These are phyloP conservation scores for Leptodontidium sp. DNA, from an alignment of 2,329 filamentous ascomycete species.

Conservation along the genomic window DNA sequence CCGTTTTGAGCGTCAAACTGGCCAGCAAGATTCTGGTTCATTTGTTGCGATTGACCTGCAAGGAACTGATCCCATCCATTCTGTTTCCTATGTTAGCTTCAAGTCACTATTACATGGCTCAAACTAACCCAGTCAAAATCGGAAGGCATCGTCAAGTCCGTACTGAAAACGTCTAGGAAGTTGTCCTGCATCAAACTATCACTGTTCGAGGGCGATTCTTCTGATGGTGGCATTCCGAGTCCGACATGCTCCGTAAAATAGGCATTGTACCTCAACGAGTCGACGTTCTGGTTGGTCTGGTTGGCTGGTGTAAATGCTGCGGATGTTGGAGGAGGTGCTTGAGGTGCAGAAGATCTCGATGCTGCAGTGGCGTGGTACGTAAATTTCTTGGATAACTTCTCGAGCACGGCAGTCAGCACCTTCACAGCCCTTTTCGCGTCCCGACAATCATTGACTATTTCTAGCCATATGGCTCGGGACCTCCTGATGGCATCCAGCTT, in stretches of 20 bases:
- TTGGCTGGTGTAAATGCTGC: constrained; percentile 8
- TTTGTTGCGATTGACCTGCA: constrained; percentile 12
- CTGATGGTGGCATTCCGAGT: constrained; percentile 1
- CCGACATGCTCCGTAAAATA: constrained; percentile 27
- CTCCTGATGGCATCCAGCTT: constrained; percentile 36
- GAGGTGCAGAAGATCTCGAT: background rate
- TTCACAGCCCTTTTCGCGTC: constrained; percentile 38
- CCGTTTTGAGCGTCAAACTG: constrained; percentile 21
- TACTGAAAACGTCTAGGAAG: constrained; percentile 34
- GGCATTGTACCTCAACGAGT: constrained; percentile 21
- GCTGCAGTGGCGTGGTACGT: constrained; percentile 3
- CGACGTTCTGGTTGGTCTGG: constrained; percentile 22
- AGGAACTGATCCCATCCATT: constrained; percentile 39
- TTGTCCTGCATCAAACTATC: constrained; percentile 32
- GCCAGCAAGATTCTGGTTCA: constrained; percentile 17
- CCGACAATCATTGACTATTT: constrained; percentile 36
- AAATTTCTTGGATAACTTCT: constrained; percentile 28
- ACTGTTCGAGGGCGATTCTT: constrained; percentile 1
- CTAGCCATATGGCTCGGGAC: constrained; percentile 39
- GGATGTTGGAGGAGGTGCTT: background rate
- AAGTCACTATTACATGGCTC: background rate
- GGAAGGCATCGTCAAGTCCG: constrained; percentile 30
- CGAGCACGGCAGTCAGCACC: constrained; percentile 36
- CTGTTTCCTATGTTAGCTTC: constrained; percentile 24
- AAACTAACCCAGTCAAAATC: constrained; percentile 40